Percentiles rank a stretch among this genome's conserved stretches.
These are phyloP conservation scores for Alternaria atra DNA, from an alignment of 2,329 filamentous ascomycete genomes.

Conservation along the genomic window DNA sequence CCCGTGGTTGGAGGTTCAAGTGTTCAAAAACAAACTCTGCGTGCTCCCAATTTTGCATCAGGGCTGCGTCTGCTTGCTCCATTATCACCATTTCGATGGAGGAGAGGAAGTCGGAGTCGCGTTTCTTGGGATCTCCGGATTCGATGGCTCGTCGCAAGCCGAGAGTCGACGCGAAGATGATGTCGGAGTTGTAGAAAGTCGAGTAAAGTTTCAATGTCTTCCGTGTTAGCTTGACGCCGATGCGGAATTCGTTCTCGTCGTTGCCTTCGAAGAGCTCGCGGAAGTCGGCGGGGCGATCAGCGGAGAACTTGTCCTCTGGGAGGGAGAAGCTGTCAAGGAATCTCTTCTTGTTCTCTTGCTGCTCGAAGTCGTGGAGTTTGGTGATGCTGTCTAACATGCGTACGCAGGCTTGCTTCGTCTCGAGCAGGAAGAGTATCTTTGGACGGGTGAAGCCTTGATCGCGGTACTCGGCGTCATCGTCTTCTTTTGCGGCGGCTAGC, in stretches of 20 bases:
- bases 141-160: constrained; percentile 92
- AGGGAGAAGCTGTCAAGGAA: constrained; percentile 85
- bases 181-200: constrained; percentile 95
- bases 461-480: constrained; percentile 73
- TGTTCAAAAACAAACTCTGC: constrained; percentile 91
- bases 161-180: constrained; percentile 89
- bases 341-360: constrained; percentile 93
- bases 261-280: constrained; percentile 90
- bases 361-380: constrained; percentile 79
- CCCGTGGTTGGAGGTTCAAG: constrained; percentile 87
- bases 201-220: constrained; percentile 96
- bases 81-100: constrained; percentile 91
- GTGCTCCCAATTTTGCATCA: constrained; percentile 99
- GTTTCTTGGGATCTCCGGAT: constrained; percentile 69
- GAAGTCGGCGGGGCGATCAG: constrained; percentile 85
- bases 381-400: constrained; percentile 80
- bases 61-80: constrained; percentile 89
- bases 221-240: constrained; percentile 95
- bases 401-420: constrained; percentile 86
- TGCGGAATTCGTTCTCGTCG: constrained; percentile 94
- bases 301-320: constrained; percentile 72
- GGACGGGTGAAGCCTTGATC: constrained; percentile 97
- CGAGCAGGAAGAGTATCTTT: constrained; percentile 89
- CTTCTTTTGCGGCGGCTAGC: constrained; percentile 71
- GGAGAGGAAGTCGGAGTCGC: constrained; percentile 90